phyloP scores from a whole-genome alignment of 2,329 filamentous ascomycete species.

The Cytospora piceicola region DNA sequence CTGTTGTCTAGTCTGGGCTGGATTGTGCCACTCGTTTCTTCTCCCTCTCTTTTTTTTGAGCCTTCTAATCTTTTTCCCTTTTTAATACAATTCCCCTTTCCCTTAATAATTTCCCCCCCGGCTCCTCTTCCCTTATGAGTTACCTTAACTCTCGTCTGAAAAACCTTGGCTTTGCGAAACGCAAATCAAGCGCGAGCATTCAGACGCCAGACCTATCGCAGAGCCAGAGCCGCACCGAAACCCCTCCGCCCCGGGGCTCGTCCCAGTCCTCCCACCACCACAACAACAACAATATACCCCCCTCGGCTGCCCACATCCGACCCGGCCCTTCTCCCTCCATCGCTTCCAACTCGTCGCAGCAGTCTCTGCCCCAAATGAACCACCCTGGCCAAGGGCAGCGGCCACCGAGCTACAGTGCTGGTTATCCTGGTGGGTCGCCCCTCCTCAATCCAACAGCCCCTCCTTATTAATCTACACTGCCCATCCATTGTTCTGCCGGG shows the following conservation, averaged over 20 bases:
- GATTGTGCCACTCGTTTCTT: conserved; percentile 24
- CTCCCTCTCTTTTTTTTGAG: conserved; percentile 6
- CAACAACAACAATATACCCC: conserved; percentile 29
- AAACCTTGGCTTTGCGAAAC: conserved; percentile 80
- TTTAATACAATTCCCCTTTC: conserved; percentile 35
- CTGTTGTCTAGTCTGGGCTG: conserved; percentile 23
- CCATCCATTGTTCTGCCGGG: background rate
- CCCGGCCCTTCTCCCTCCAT: conserved; percentile 49
- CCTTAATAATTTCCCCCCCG: conserved; percentile 40
- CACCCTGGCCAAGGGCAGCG: conserved; percentile 62
- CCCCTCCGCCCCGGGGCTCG: conserved; percentile 40
- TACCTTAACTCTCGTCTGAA: conserved; percentile 81
- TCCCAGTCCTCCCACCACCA: conserved; percentile 31
- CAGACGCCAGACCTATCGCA: conserved; percentile 52
- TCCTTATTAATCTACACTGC: conserved; percentile 44
- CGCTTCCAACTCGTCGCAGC: conserved; percentile 51
- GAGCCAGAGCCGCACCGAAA: conserved; percentile 47
- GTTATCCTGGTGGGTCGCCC: conserved; percentile 31
- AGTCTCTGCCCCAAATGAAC: conserved; percentile 64
- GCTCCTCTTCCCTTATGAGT: conserved; percentile 63
- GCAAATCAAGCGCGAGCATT: conserved; percentile 69
- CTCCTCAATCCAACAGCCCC: conserved; percentile 16
- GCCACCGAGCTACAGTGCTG: conserved; percentile 66
- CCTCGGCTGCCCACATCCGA: conserved; percentile 40
- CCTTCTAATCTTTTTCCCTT: background rate